Base-by-base conservation (phyloP, 2,329 filamentous ascomycete species). In the Aspergillus japonicus region DNA sequence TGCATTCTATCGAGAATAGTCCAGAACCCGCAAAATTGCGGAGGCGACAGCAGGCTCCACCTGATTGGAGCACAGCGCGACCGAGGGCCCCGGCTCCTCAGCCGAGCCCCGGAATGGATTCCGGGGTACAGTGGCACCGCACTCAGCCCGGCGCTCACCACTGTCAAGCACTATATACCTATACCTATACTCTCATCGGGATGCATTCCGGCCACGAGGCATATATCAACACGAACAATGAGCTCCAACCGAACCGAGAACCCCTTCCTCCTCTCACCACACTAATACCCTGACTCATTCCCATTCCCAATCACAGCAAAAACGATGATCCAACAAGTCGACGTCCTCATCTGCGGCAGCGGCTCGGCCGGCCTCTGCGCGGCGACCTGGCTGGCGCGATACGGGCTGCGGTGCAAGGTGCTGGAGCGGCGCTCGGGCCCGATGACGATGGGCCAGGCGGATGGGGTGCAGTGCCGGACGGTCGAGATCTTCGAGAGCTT, bases 401-500 rank as follows among this genome's bases (percentile, higher is more conserved):
- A 80, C 69, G 80, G 81, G n/a, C 77, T 88, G 62, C 71, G 74
- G 24, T 87, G 81, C 75, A 82, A 77, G 48, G 81, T 89, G 26
- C 75, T 89, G 0, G 87, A 89, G 65, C 79, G 78, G 5, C 81
- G 83, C 5, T 60, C 73, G 3, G 85, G 84, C 0, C 84, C 83
- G 0, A 77, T 89, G 53, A 67, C 77, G 47, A 78, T 81, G 50
- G 87, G 86, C 2, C 85, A 89, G 71, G 87, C 87, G 14, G 87
- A 90, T 61, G 85, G 85, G 1, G 82, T 86, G 19, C 84, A 87
- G 71, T 83, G 81, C 58, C 83, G 84, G 1, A 86, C 84, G 0
- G 83, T 87, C 14, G 85, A 88, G 69, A 80, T 88, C 23, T 85
- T 87, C 54, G 85, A 87, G 66, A 84, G 82, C 49, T 84, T 87